Conservation (phyloP, 768 basidiomycete species). For the Psilocybe tampanensis region DNA sequence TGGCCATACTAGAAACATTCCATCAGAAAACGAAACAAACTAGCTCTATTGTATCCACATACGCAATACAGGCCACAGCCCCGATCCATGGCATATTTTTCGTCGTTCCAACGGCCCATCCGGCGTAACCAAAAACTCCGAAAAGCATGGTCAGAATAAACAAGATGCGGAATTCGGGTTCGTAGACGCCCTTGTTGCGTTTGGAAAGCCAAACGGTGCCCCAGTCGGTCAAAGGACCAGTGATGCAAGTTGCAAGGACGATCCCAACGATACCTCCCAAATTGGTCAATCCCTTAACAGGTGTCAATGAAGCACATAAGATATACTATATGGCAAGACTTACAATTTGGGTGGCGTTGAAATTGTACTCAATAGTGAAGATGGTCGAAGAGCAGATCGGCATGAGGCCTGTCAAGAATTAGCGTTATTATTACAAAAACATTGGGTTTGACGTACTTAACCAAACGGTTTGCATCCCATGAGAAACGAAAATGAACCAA, state of each 20-base stretch:
- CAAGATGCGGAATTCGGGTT: conserved; percentile 46
- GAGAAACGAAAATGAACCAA: conserved; percentile 39
- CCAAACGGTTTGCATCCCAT: conserved; percentile 48
- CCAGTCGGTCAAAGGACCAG: conserved; percentile 44
- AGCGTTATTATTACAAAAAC: not conserved
- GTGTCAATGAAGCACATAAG: not conserved
- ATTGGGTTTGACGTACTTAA: conserved; percentile 31
- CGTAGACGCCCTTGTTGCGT: conserved; percentile 46
- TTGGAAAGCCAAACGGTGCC: conserved; percentile 44
- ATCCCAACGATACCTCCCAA: conserved; percentile 46
- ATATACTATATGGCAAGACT: not conserved
- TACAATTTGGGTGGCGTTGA: conserved; percentile 42
- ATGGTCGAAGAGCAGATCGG: conserved; percentile 47
- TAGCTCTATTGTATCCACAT: conserved; percentile 3
- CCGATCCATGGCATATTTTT: conserved; percentile 49
- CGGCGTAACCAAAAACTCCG: conserved; percentile 46
- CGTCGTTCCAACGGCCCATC: conserved; percentile 44
- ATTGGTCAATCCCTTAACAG: conserved; percentile 40
- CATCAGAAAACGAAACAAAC: not conserved
- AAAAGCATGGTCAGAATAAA: conserved; percentile 45
- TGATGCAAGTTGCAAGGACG: conserved; percentile 36
- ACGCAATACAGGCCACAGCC: conserved; percentile 41
- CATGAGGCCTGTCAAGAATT: conserved; percentile 33
- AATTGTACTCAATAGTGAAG: conserved; percentile 45
- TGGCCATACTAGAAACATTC: conserved; percentile 34